Evolutionary conservation across 108 stramenopile species (phyloP), one percentile per base, ranked within the genome.

Genomic region (Fistulifera pelliculosa): DNA sequence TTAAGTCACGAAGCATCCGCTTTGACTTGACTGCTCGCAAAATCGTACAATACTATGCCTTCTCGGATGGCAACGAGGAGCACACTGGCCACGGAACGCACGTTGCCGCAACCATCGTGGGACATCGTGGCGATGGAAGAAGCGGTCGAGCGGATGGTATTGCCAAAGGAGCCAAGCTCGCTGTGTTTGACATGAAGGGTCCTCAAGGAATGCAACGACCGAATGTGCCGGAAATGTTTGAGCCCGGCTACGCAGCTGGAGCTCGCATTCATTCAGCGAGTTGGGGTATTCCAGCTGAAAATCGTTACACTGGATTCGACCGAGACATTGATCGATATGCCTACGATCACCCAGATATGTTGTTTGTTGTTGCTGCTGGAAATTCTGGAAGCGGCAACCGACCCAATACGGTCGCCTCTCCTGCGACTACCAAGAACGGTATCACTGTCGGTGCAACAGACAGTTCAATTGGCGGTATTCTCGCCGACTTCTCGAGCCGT

Each of bases 351-450:
- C 26, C 24, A 2, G 76, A 82, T 44, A 58, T 81, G n/a, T 49
- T 83, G 10, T 53, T 83, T n/a, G 63, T 90, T 2, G 75, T 75
- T 23, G 75, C 80, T 7, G 83, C 78, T 1, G 88, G 88, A n/a
- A 90, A 90, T 64, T 56, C 68, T 0, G 88, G 85, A 1, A 72
- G 62, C 2, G 78, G 67, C 19, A 38, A 45, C 31, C 3, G 3
- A 3, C 31, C 6, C 31, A 50, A 56, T 26, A 76, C 79, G 1
- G 63, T 86, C 17, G 66, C 71, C 25, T 68, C 73, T 26, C 85
- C 88, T 0, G 80, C 81, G 2, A 55, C 70, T 16, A 76, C 69
- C 17, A 90, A 90, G 55, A 90, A 84, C 56, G 49, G 64, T 6
- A 47, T 90, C 17, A 54, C 78, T 13, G 85, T 87, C 0, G 82